Evolutionary conservation across 2,329 filamentous ascomycete genomes (phyloP), one percentile per base, ranked within the genome.

Genomic region (Paraconiothyrium brasiliense): DNA sequence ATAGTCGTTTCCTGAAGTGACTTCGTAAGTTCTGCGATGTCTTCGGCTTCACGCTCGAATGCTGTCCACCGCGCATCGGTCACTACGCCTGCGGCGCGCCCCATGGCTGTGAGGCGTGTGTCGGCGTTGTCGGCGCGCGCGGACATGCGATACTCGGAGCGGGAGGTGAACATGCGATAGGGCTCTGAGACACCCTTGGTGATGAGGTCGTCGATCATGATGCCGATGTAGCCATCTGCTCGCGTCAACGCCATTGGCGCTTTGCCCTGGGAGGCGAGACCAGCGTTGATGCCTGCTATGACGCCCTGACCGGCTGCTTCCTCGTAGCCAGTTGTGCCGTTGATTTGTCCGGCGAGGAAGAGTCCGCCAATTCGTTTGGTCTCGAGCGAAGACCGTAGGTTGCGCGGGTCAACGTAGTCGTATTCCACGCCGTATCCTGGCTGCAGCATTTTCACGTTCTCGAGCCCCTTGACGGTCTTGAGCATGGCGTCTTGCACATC

Each of bases 391-490:
- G 91, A 88, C 66, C 90, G 90, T 3, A 99, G 84, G 69, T 91
- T 91, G 56, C 95, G 90, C 20, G 95, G 95, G 75, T 99, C 95
- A 20, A 99, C 92, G 77, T 99, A 99, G 81, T 98, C 95, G 78
- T 99, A 99, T 77, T 99, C 95, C 1, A 99, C 95, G 8, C 95
- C 95, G 73, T 99, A 99, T 9, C 94, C 95, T 1, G 94, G 91
- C 73, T 98, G 94, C 7, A 97, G 86, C 94, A 99, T 97, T 30
- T 84, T 89, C 4, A 93, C 93, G 61, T 94, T 88, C 74, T 98
- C 94, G 1, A 99, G 85, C 0, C 95, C 95, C n/a, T 82, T 85
- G 57, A 99, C 91, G 0, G 93, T 97, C 59, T 89, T 90, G n/a
- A 99, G 84, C 74, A 96, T 88, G 55, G 90, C 86, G 70, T 92